Evolutionary conservation across 345 rosid genomes (phyloP).

Genomic region (Linum usitatissimum): DNA sequence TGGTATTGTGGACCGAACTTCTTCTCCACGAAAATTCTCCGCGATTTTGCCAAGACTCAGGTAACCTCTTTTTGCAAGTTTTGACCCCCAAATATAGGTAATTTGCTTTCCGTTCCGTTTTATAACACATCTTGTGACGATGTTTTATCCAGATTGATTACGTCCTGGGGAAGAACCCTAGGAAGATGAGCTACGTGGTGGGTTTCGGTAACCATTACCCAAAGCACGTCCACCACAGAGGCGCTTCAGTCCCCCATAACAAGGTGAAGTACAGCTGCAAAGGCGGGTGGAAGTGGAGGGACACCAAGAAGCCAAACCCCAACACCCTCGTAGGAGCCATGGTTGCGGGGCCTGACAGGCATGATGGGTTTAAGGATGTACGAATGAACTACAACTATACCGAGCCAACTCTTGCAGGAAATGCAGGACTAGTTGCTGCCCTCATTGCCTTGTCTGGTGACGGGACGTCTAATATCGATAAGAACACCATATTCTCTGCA

Average conservation of each 20-base stretch:
- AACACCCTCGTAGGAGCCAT: slow-evolving; percentile 82
- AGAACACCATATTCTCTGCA: slow-evolving; percentile 85
- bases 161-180: slow-evolving; percentile 87
- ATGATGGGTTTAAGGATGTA: slow-evolving; percentile 72
- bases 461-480: slow-evolving; percentile 50
- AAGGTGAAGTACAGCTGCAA: slow-evolving; percentile 74
- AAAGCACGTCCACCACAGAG: slow-evolving; percentile 78
- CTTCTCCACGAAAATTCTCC: slow-evolving; percentile 55
- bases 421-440: slow-evolving; percentile 88
- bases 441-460: slow-evolving; percentile 86
- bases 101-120: slow-evolving; percentile 5
- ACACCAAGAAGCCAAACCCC: slow-evolving; percentile 68
- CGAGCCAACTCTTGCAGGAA: slow-evolving; percentile 88
- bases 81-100: too few species aligned
- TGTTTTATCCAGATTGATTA: slow-evolving; percentile 57
- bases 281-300: slow-evolving; percentile 99
- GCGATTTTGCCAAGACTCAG: slow-evolving; percentile 78
- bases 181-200: slow-evolving; percentile 83
- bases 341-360: slow-evolving; percentile 98
- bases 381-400: slow-evolving; percentile 91
- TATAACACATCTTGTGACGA: neutral
- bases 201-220: slow-evolving; percentile 81
- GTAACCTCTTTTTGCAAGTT: slow-evolving; percentile 19
- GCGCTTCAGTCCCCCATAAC: slow-evolving; percentile 83
- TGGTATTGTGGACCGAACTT: slow-evolving; percentile 95